Base-by-base conservation (phyloP, 2,329 filamentous ascomycete genomes). In the Penicillium sp. region DNA sequence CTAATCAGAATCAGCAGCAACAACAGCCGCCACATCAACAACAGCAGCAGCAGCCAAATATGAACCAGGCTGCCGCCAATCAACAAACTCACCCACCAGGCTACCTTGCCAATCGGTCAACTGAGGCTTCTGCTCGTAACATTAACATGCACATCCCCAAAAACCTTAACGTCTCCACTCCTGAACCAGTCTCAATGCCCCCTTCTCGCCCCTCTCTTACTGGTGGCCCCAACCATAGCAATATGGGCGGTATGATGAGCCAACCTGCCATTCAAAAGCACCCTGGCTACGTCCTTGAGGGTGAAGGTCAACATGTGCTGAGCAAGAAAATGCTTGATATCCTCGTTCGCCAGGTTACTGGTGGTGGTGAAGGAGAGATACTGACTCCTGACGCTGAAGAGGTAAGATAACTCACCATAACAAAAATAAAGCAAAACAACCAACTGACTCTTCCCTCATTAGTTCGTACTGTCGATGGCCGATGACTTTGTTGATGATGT, bases 321-420 rank as follows among this genome's bases (percentile, higher is more conserved):
- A 96, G 90, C 78, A 97, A 97, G 85, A 96, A 96, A 79, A 98
- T 96, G 78, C 83, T 99, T 42, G 93, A 99, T 70, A 93, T 97
- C 72, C 83, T 99, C 37, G 93, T 98, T 9, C 87, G 93, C 50
- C 93, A 98, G 76, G 92, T 98, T 58, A 96, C 92, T 35, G 93
- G 93, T 53, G 88, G 86, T 26, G 84, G 86, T 48, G 89, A 91
- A 62, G 87, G 87, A 59, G 91, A 93, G 71, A 85, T 88, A 37
- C 79, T 98, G 63, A 91, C 91, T 27, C 91, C 95, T 0, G 95
- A 98, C 66, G 93, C 96, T 50, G 95, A 99, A 84, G 93, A 98
- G 83, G 93, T 96, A 83, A 74, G 82, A 27, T 27, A 13, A 26
- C 9, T 19, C 13, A 10, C 14, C n/a, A 5, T n/a, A 37, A 23